Evolutionary conservation across 768 basidiomycete species (phyloP), one percentile per base, ranked within the genome.

Genomic region (Leccinellum albellum): DNA sequence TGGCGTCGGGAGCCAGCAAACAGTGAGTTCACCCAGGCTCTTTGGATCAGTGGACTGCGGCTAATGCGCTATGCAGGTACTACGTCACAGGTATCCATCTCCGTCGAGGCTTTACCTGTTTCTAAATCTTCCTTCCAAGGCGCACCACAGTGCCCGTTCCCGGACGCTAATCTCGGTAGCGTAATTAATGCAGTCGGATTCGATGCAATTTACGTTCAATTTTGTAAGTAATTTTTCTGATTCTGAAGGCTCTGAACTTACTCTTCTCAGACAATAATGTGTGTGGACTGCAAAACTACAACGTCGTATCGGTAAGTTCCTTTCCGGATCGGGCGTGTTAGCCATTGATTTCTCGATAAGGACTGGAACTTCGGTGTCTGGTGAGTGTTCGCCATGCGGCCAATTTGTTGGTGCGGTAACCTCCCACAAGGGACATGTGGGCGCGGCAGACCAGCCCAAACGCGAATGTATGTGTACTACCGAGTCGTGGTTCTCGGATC

Each of bases 191-290:
- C 76, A 1, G 87, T 82, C 12, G 77, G 68, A 5, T 90, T 89
- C 60, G 88, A 90, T 71, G 86, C 86, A 2, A 73, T 90, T 57
- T 89, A 87, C 64, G 86, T 89, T 33, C 88, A 88, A 66, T 86
- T 89, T 67, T 83, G 81, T 59, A 32, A 55, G 57, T 37, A 29
- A 33, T 26, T 29, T 20, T 23, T 45, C 50, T 24, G n/a, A n/a
- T 51, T 54, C 28, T 26, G 20, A 4, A 40, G 42, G 8, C 14
- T 17, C 55, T 21, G 6, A 6, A 21, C 40, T 40, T 45, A 26
- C 55, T 23, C 24, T 29, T 13, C 40, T 14, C 28, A 78, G 78
- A 80, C 59, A 76, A 81, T 63, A 79, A 79, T 62, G 60, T 55
- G 3, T 79, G 79, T 51, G 76, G 75, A 13, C 60, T 78, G 51